These are phyloP conservation scores for Trichoderma semiorbis DNA, from an alignment of 2,329 filamentous ascomycete genomes.

Conservation along the genomic window DNA sequence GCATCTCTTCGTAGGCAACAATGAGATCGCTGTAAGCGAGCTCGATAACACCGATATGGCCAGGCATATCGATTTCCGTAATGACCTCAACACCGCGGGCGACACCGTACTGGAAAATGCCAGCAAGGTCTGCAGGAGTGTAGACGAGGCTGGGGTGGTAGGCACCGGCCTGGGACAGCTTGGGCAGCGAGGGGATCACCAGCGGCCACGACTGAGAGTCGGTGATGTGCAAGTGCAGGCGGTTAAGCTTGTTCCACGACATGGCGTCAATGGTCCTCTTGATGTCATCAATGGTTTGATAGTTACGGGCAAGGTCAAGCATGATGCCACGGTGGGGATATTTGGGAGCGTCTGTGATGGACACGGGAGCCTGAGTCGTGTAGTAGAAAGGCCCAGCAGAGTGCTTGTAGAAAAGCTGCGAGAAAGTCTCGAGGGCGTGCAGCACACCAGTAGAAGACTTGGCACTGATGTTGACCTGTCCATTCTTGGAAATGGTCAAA, in stretches of 20 bases:
- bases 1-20: slow-evolving; percentile 52
- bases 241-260: slow-evolving; percentile 78
- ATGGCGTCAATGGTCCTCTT: slow-evolving; percentile 72
- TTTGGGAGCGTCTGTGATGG: slow-evolving; percentile 66
- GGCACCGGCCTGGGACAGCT: slow-evolving; percentile 68
- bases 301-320: slow-evolving; percentile 73
- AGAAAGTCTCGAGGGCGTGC: slow-evolving; percentile 69
- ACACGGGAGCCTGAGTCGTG: slow-evolving; percentile 66
- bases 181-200: slow-evolving; percentile 68
- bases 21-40: slow-evolving; percentile 51
- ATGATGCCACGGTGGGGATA: slow-evolving; percentile 80
- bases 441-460: slow-evolving; percentile 65
- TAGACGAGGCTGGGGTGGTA: slow-evolving; percentile 69
- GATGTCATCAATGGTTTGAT: slow-evolving; percentile 64
- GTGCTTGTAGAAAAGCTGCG: slow-evolving; percentile 75
- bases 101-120: slow-evolving; percentile 69
- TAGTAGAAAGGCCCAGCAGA: slow-evolving; percentile 58
- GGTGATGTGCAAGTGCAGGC: slow-evolving; percentile 75
- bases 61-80: slow-evolving; percentile 61
- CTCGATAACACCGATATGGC: slow-evolving; percentile 54
- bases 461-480: slow-evolving; percentile 61
- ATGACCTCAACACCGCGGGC: slow-evolving; percentile 56
- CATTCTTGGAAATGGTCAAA: slow-evolving; percentile 56
- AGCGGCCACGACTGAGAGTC: slow-evolving; percentile 85
- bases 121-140: slow-evolving; percentile 58